Conservation (phyloP, 768 basidiomycete species). For the Boletus vinaceobasis region DNA sequence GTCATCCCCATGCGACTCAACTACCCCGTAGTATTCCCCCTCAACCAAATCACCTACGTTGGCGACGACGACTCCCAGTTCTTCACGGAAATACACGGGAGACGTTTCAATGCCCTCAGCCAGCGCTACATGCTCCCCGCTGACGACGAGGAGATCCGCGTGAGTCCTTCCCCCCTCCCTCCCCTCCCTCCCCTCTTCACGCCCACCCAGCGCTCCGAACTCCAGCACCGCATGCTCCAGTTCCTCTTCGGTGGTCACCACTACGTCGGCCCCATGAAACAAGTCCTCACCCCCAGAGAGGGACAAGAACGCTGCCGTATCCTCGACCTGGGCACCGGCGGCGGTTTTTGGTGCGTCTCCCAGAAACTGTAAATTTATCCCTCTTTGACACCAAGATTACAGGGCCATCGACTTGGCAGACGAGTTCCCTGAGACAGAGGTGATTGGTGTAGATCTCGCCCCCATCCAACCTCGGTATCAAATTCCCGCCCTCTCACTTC, state of each 20-base stretch:
- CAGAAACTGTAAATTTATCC: neutral
- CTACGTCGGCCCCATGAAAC: conserved; percentile 63
- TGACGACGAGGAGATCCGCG: conserved; percentile 64
- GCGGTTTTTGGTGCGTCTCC: conserved; percentile 52
- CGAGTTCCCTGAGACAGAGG: conserved; percentile 63
- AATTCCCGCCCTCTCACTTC: neutral
- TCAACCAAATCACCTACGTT: conserved; percentile 36
- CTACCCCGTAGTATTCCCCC: conserved; percentile 33
- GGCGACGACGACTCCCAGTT: conserved; percentile 47
- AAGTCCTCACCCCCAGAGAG: conserved; percentile 42
- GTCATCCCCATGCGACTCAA: conserved; percentile 30
- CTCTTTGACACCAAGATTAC: conserved; percentile 1
- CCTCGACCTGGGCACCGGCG: conserved; percentile 69
- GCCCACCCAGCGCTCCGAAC: conserved; percentile 52
- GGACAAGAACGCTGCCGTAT: conserved; percentile 38
- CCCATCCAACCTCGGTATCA: conserved; percentile 67
- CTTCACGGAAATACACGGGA: conserved; percentile 52
- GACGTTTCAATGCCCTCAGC: conserved; percentile 55
- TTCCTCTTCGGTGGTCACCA: conserved; percentile 63
- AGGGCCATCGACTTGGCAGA: conserved; percentile 76
- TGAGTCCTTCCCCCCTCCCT: conserved; percentile 20
- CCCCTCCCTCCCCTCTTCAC: neutral
- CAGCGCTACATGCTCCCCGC: conserved; percentile 59
- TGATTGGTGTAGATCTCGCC: conserved; percentile 68
- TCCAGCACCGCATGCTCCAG: conserved; percentile 62